Conservation (phyloP, 371 early-diverging fungal species). For the Batrachochytrium dendrobatidis region DNA sequence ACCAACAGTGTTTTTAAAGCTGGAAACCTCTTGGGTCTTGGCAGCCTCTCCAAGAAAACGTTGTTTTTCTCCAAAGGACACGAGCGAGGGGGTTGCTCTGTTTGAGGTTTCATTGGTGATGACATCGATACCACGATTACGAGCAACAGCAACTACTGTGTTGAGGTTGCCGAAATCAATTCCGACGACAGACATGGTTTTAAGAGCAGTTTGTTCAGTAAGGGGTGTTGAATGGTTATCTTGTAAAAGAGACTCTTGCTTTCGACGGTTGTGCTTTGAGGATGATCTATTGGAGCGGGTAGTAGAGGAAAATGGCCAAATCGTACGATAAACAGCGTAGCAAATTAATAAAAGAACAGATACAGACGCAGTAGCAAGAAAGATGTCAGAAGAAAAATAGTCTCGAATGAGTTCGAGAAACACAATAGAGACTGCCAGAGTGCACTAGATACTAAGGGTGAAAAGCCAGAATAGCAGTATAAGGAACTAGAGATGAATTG, state of each 20-base stretch:
- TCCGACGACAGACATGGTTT: constrained; percentile 62
- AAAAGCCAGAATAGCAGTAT: too few relatives aligned
- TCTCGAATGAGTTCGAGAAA: neutral
- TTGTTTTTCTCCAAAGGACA: constrained; percentile 91
- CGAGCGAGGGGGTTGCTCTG: constrained; percentile 91
- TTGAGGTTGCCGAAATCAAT: constrained; percentile 95
- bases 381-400: constrained; percentile 1
- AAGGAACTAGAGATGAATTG: too few relatives aligned
- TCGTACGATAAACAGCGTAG: too few relatives aligned
- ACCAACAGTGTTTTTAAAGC: constrained; percentile 92
- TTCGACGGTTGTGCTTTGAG: too few relatives aligned
- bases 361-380: neutral
- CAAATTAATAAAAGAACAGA: too few relatives aligned
- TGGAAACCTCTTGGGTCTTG: constrained; percentile 85
- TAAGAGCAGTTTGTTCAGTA: neutral
- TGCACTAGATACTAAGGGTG: too few relatives aligned
- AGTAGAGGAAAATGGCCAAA: too few relatives aligned
- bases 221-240: neutral
- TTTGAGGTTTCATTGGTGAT: constrained; percentile 95
- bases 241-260: too few relatives aligned
- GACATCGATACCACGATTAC: constrained; percentile 97
- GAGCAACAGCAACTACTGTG: constrained; percentile 91
- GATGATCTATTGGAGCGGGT: too few relatives aligned
- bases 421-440: too few relatives aligned
- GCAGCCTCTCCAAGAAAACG: constrained; percentile 93